Evolutionary conservation across 106 monocot species (phyloP), one percentile per base, ranked within the genome.

Genomic region (Allium sativum): DNA sequence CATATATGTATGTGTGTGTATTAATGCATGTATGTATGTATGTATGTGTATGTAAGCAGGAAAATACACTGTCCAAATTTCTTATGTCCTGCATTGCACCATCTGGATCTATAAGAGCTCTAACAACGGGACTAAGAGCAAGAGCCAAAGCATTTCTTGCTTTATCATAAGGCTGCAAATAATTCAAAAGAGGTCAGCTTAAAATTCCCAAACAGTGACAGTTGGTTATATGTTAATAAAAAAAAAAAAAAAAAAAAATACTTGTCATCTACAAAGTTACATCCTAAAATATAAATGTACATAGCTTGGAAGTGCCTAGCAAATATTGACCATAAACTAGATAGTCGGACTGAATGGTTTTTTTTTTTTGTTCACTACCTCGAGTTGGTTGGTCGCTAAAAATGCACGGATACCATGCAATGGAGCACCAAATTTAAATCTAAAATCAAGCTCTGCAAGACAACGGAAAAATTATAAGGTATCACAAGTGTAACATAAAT

Each of bases 61-160:
- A 22, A 10, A 46, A 43, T 7, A 45, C 9, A 31, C 82, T 80
- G 73, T 95, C 95, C 64, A 95, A 77, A 67, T 90, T 70, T 45
- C 95, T 67, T 71, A 95, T 87, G 61, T 87, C 78, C 53, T 67
- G 84, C 66, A 95, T 62, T 70, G 95, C 95, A 66, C 87, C 90
- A 72, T 95, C 87, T 56, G 90, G 90, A 80, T 95, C 90, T 68
- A 95, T 55, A 56, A 95, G 75, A 73, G 90, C 95, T 45, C 84
- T 73, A 40, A 95, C 90, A 60, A 95, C 90, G n/a, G 95, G 95
- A 59, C 95, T 95, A 51, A 87, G 70, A 66, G 90, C 87, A 77
- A 95, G 90, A 71, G 87, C 95, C 21, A 95, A 53, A 11, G 95
- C 95, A 79, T 95, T 95, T 71, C 95, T 81, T 64, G 95, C 95